Evolutionary conservation across 2,329 filamentous ascomycete genomes (phyloP).

Genomic region (Cladosporium sp.): DNA sequence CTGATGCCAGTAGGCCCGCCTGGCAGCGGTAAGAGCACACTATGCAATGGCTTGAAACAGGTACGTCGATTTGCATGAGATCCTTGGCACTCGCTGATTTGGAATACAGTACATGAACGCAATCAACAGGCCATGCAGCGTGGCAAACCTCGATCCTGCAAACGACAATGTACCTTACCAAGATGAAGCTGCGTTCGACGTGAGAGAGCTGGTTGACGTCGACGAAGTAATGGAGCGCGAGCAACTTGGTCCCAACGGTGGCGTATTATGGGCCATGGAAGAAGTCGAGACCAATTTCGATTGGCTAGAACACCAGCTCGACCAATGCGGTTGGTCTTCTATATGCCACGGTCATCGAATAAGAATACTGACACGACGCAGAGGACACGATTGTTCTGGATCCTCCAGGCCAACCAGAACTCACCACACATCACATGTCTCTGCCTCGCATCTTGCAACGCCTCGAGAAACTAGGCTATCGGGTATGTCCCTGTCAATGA

Average conservation of each 20-base stretch:
- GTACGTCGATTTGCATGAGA: background rate
- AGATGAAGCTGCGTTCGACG: constrained; percentile 69
- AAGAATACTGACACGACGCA: constrained; percentile 15
- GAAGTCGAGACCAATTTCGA: constrained; percentile 92
- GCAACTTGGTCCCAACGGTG: constrained; percentile 85
- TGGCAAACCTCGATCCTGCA: constrained; percentile 94
- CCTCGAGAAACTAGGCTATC: constrained; percentile 85
- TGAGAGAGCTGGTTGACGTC: constrained; percentile 80
- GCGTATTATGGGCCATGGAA: constrained; percentile 87
- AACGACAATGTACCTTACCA: constrained; percentile 91
- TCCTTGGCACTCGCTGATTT: background rate
- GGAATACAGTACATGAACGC: constrained; percentile 71
- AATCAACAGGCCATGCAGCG: constrained; percentile 88
- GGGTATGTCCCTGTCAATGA: constrained; percentile 56
- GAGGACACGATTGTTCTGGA: constrained; percentile 95
- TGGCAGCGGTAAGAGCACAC: constrained; percentile 93
- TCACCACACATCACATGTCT: constrained; percentile 93
- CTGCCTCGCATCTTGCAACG: constrained; percentile 87
- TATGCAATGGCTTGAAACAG: constrained; percentile 98
- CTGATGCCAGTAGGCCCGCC: constrained; percentile 64
- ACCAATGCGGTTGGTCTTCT: constrained; percentile 42
- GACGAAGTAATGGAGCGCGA: constrained; percentile 95
- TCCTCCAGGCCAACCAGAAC: constrained; percentile 92
- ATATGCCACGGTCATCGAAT: too few species aligned
- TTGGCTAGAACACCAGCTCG: constrained; percentile 80